Base-by-base conservation (phyloP, 2,329 filamentous ascomycete species). In the Aspergillus viridinutans region DNA sequence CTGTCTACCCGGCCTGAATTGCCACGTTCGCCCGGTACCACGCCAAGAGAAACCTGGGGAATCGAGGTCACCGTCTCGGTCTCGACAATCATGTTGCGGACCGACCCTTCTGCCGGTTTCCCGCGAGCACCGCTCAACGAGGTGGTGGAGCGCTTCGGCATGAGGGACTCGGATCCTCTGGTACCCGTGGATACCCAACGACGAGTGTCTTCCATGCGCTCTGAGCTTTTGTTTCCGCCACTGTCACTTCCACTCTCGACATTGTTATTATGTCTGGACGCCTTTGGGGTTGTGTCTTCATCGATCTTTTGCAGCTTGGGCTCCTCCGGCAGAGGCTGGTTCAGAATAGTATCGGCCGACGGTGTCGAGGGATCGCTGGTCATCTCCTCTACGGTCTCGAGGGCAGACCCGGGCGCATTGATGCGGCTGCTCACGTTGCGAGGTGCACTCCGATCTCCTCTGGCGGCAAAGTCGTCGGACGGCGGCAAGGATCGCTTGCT, bases 31-130 rank as follows among this genome's bases (percentile, higher is more conserved):
- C 80, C 79, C 38, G 79, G 74, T 26, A 75, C 81, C 40, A 84
- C 84, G 35, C 88, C 86, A 28, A 96, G 80, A 9, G 88, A 85
- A 28, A 92, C 84, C 69, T 96, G 92, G 10, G 92, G 91, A 54
- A 97, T 89, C 3, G 92, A 96, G 47, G 86, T 89, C 40, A 99
- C 94, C 0, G 92, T 96, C 74, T 99, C 94, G 0, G 94, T 97
- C 77, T 99, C 94, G 14, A 97, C 93, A 9, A 91, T 97, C 92
- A 99, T 97, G 67, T 90, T 94, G 69, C 89, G 86, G 56, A 87
- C 83, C 38, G 90, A 88, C n/a, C 86, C 87, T 70, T 96, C 90
- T 52, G 81, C 71, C 28, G 84, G 79, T 70, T 92, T 90, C 35
- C 84, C 81, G 69, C 92, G 90, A 49, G 66, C 62, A 3, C 63